Percentiles rank a stretch among this genome's conserved stretches.
phyloP scores from a whole-genome alignment of 495 filamentous ascomycete species.

The Penicillium salamii region DNA sequence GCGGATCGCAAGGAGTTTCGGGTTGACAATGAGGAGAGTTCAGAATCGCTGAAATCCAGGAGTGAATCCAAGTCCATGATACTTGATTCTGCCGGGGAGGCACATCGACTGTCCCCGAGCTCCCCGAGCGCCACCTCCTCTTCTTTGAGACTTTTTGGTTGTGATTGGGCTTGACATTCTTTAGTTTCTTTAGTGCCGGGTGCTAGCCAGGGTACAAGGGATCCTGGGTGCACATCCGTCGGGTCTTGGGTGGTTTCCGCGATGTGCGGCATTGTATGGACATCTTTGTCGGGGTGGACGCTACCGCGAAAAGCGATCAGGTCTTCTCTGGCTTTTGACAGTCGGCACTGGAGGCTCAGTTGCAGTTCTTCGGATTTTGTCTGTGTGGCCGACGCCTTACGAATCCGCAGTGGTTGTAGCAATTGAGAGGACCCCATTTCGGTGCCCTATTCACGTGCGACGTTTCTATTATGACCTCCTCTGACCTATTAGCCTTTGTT shows the following conservation, averaged over 20 bases:
- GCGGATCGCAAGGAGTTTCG: slow-evolving; percentile 1
- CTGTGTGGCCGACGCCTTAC: neutral
- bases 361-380: neutral
- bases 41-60: slow-evolving; percentile 19
- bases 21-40: slow-evolving; percentile 32
- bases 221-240: neutral
- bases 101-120: neutral
- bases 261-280: neutral
- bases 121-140: neutral
- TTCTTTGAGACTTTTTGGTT: neutral
- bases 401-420: neutral
- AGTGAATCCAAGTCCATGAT: slow-evolving; percentile 18
- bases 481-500: no score
- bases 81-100: slow-evolving; percentile 13
- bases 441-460: no score
- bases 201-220: neutral
- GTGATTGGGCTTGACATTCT: neutral
- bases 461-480: no score
- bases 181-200: neutral
- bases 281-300: neutral
- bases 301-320: neutral
- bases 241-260: neutral
- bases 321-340: neutral
- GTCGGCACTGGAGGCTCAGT: neutral
- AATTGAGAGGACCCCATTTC: neutral